Evolutionary conservation across 2,329 filamentous ascomycete genomes (phyloP).

Genomic region (Fusarium chaquense): DNA sequence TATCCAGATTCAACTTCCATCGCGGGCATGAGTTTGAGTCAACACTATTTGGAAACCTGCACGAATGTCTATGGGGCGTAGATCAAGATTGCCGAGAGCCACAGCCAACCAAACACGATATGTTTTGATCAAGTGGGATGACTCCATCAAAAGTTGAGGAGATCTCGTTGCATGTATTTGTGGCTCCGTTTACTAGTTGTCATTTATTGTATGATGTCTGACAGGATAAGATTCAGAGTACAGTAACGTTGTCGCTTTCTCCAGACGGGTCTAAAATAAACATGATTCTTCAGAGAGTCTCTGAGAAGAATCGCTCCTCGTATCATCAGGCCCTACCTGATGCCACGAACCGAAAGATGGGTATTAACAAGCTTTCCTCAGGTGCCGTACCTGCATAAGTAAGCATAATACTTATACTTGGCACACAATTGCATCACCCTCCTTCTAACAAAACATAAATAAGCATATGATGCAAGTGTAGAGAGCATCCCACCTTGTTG

Average conservation of each 20-base stretch:
- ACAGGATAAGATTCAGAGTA: not conserved
- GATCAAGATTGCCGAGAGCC: not conserved
- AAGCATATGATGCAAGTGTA: not conserved
- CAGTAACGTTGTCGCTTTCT: not conserved
- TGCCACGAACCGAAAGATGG: not conserved
- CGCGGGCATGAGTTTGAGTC: not conserved
- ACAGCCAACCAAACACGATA: not conserved
- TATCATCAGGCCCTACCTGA: not conserved
- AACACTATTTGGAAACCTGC: not conserved
- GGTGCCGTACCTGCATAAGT: constrained; percentile 16
- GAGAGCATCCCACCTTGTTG: not conserved
- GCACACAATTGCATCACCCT: not conserved
- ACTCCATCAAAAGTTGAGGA: not conserved
- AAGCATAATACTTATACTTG: constrained; percentile 14
- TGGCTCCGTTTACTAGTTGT: not conserved
- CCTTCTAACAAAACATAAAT: not conserved
- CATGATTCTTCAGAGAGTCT: too few species aligned
- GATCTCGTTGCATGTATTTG: not conserved
- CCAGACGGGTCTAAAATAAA: not conserved
- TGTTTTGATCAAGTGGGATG: not conserved
- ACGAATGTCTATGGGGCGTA: not conserved
- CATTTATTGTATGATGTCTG: not conserved
- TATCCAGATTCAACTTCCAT: not conserved
- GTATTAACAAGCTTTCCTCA: not conserved
- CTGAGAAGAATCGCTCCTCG: not conserved